Evolutionary conservation across 768 basidiomycete species (phyloP), one percentile per base, ranked within the genome.

Genomic region (Serendipita sp.): DNA sequence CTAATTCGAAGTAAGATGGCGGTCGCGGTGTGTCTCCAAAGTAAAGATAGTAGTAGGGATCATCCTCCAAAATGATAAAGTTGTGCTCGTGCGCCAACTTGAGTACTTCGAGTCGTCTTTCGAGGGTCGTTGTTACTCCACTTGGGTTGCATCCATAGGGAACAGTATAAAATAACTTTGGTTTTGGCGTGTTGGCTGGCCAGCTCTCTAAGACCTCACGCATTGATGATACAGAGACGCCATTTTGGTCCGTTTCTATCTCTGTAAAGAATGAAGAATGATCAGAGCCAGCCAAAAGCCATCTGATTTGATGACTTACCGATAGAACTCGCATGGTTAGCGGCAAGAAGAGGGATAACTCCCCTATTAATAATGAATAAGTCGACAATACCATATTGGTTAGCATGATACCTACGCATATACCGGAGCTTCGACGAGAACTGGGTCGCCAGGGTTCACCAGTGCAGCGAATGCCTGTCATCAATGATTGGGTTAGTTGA

Each of bases 141-240:
- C 85, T 88, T 2, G 90, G 92, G 71, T 94, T 94, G 66, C 85
- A 86, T 34, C 91, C 92, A 68, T 85, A 86, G 3, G 83, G 85
- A 42, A 92, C 84, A 3, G 84, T 91, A 73, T 94, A 95, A 42
- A 95, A 74, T 0, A 85, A 75, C 71, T 82, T 89, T 3, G 91
- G 92, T 68, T 81, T 83, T 9, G 77, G 79, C 73, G 85, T 87
- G 30, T 71, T 79, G 9, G 72, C 72, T 0, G 88, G 87, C 91
- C 91, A 96, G 64, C 76, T 77, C 65, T 85, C 82, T 20, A 95
- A 76, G 44, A 82, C 81, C 20, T 77, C 69, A 16, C 84, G 81
- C 34, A 95, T 76, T 13, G 78, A 78, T 14, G 69, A 71, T 0
- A 88, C 78, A 38, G 75, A 75, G 22, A 92, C 80, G 0, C 93